phyloP scores from a whole-genome alignment of 2,329 filamentous ascomycete genomes.

The Colletotrichum limetticola region DNA sequence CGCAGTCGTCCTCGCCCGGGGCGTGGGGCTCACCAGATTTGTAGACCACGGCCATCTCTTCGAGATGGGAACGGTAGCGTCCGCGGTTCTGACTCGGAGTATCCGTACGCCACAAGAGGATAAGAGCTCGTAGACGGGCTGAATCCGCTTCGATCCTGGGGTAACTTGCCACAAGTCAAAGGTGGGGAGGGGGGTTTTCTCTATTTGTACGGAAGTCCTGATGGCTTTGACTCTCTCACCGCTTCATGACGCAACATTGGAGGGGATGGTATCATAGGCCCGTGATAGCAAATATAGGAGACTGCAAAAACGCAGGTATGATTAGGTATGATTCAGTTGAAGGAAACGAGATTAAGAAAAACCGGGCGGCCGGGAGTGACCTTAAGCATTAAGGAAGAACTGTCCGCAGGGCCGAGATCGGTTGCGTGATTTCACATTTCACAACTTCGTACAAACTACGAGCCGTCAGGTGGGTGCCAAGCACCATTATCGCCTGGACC shows the following conservation, averaged over 20 bases:
- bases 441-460: background rate
- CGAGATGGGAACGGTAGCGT: background rate
- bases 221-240: constrained; percentile 29
- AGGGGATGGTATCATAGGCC: constrained; percentile 35
- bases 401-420: constrained; percentile 18
- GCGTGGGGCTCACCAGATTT: constrained; percentile 14
- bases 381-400: constrained; percentile 3
- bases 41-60: constrained; percentile 9
- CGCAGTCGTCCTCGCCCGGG: constrained; percentile 18
- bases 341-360: constrained; percentile 19
- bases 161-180: background rate
- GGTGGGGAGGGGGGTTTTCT: constrained; percentile 8
- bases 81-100: background rate
- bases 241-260: constrained; percentile 36
- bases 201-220: constrained; percentile 27
- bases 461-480: background rate
- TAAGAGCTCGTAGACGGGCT: background rate
- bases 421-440: constrained; percentile 25
- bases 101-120: background rate
- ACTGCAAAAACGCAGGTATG: background rate
- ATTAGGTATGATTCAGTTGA: constrained; percentile 3
- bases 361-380: background rate
- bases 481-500: background rate
- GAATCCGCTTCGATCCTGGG: background rate
- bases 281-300: background rate